Percentiles rank a stretch among this genome's conserved stretches.
Evolutionary conservation across 225 moss, liverwort and hornwort genomes (phyloP).

Genomic region (Marchantia polymorpha): DNA sequence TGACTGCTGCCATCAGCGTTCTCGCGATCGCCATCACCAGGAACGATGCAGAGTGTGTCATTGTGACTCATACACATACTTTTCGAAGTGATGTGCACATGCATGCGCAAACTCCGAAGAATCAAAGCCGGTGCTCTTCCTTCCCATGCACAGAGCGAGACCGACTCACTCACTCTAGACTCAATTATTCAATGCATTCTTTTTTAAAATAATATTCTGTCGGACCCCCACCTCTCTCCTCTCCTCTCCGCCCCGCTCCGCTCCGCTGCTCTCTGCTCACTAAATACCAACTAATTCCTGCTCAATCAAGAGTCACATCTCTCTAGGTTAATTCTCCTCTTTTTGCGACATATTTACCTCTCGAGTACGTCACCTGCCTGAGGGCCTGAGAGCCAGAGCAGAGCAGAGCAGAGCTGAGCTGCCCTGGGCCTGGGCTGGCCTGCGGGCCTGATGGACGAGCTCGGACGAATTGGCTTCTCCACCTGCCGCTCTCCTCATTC

Average conservation of each 20-base stretch:
- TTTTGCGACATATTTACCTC: neutral
- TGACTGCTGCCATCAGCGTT: slow-evolving; percentile 4
- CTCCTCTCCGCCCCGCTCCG: neutral
- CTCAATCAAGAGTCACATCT: neutral
- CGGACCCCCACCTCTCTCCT: neutral
- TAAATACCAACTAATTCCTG: neutral
- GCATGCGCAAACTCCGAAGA: slow-evolving; percentile 19
- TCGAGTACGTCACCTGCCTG: neutral
- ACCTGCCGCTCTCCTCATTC: neutral
- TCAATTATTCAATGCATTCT: neutral
- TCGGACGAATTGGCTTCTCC: neutral
- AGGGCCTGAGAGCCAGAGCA: too few species aligned
- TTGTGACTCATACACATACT: slow-evolving; percentile 6
- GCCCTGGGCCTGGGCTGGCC: neutral
- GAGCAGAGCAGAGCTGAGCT: too few species aligned
- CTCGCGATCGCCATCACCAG: neutral
- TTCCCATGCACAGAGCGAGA: slow-evolving; percentile 2
- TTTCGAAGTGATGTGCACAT: slow-evolving; percentile 8
- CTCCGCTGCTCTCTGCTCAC: neutral
- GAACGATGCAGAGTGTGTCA: slow-evolving; percentile 1
- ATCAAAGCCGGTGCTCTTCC: slow-evolving; percentile 12
- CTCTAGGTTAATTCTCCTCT: neutral
- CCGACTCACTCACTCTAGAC: neutral
- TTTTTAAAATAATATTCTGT: neutral
- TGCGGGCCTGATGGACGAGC: neutral